Conservation (phyloP, 1,284 basidiomycete species). For the Sanghuangporus sanghuang region DNA sequence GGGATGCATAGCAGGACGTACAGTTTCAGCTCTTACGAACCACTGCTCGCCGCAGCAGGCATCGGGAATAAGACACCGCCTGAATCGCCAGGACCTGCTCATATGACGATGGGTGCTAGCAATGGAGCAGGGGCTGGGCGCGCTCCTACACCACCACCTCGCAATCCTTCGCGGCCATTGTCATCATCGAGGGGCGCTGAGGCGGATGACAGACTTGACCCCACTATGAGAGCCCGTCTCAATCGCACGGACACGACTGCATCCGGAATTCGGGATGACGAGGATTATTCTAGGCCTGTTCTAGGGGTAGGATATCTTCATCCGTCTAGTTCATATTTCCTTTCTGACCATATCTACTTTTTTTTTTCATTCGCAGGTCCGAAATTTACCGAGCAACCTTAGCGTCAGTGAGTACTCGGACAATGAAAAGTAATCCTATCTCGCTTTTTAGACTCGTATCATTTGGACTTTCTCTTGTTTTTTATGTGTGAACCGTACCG, state of each 20-base stretch:
- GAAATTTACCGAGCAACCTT: conserved; percentile 25
- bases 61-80: conserved; percentile 22
- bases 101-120: neutral
- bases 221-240: conserved; percentile 36
- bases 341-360: neutral
- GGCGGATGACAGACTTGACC: conserved; percentile 39
- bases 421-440: neutral
- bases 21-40: conserved; percentile 60
- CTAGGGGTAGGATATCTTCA: conserved; percentile 41
- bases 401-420: conserved; percentile 35
- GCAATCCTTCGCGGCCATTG: conserved; percentile 32
- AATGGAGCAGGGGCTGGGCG: neutral
- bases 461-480: neutral
- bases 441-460: neutral
- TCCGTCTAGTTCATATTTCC: neutral
- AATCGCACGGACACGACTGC: conserved; percentile 28
- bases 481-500: neutral
- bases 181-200: conserved; percentile 17
- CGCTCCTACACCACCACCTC: conserved; percentile 36
- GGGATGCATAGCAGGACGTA: conserved; percentile 31
- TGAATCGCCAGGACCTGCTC: conserved; percentile 20
- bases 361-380: conserved; percentile 18
- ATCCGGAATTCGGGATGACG: conserved; percentile 42
- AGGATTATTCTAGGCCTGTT: conserved; percentile 53
- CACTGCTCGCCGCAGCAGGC: conserved; percentile 42